A percentile compares a stretch with the other conserved stretches of the same genome.
Evolutionary conservation across 225 moss, liverwort and hornwort genomes (phyloP).

Genomic region (Rhytidiadelphus loreus): DNA sequence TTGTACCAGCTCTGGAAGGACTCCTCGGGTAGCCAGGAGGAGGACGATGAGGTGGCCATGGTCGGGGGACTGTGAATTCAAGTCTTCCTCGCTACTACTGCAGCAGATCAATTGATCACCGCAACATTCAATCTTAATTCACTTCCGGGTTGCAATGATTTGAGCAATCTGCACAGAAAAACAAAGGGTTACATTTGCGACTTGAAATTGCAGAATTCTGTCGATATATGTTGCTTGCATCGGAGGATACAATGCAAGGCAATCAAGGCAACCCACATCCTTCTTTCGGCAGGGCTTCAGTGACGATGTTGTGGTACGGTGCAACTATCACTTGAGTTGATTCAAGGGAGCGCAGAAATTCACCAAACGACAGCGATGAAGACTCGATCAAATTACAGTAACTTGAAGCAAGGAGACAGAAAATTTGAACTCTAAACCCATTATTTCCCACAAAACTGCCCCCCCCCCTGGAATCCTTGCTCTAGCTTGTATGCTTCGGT

Average conservation of each 20-base stretch:
- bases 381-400: neutral
- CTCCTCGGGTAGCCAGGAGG: constrained; percentile 46
- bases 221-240: neutral
- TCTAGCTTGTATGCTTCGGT: neutral
- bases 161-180: neutral
- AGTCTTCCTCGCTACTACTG: neutral
- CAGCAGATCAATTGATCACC: neutral
- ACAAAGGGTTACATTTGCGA: neutral
- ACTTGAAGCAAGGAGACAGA: neutral
- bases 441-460: too few species aligned
- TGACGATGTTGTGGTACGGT: neutral
- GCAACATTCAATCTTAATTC: neutral
- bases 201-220: neutral
- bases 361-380: neutral
- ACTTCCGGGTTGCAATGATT: neutral
- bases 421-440: neutral
- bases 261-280: neutral
- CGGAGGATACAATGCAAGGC: neutral
- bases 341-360: neutral
- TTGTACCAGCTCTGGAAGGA: constrained; percentile 49
- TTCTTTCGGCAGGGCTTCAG: neutral
- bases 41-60: neutral
- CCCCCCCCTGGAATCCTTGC: neutral
- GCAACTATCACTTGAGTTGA: neutral
- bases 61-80: neutral